A percentile compares a stretch with the other conserved stretches of the same genome.
These are phyloP conservation scores for Alternaria postmessia DNA, from an alignment of 2,329 filamentous ascomycete species.

Conservation along the genomic window DNA sequence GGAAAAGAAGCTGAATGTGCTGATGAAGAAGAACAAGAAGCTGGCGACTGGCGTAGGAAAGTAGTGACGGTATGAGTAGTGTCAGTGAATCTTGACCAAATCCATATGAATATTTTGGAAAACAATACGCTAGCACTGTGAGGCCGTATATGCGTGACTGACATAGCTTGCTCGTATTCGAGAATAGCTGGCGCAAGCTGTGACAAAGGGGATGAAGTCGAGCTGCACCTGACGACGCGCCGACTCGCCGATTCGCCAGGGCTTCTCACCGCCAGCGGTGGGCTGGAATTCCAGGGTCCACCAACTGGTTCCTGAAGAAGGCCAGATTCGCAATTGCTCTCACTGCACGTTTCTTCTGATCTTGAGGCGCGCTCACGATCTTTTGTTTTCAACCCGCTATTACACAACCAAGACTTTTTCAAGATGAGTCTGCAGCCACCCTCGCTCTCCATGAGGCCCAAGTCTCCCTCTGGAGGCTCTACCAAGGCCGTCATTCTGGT, in stretches of 20 bases:
- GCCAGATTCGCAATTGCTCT: conserved; percentile 37
- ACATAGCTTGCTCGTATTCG: conserved; percentile 7
- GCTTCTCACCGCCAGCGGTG: conserved; percentile 34
- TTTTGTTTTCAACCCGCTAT: background rate
- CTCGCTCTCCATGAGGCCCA: conserved; percentile 47
- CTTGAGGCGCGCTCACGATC: conserved; percentile 1
- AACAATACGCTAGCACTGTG: background rate
- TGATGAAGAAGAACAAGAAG: conserved; percentile 51
- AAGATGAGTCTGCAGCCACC: conserved; percentile 50
- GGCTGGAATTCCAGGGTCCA: conserved; percentile 36
- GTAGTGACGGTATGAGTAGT: background rate
- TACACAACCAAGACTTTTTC: conserved; percentile 6
- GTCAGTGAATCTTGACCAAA: background rate
- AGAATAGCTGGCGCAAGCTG: conserved; percentile 9
- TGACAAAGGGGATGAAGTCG: conserved; percentile 24
- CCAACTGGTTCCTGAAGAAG: conserved; percentile 30
- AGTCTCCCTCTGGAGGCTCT: conserved; percentile 53
- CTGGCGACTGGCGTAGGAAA: conserved; percentile 11
- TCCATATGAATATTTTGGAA: background rate
- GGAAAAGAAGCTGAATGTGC: conserved; percentile 46
- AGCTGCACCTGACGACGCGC: conserved; percentile 28
- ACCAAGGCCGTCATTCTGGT: conserved; percentile 97
- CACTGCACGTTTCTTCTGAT: conserved; percentile 19
- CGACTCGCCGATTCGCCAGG: conserved; percentile 25
- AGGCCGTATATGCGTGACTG: background rate